Percentiles rank a stretch among this genome's conserved stretches.
phyloP scores from a whole-genome alignment of 306 rosid genomes.

The Dalbergia cultrata region DNA sequence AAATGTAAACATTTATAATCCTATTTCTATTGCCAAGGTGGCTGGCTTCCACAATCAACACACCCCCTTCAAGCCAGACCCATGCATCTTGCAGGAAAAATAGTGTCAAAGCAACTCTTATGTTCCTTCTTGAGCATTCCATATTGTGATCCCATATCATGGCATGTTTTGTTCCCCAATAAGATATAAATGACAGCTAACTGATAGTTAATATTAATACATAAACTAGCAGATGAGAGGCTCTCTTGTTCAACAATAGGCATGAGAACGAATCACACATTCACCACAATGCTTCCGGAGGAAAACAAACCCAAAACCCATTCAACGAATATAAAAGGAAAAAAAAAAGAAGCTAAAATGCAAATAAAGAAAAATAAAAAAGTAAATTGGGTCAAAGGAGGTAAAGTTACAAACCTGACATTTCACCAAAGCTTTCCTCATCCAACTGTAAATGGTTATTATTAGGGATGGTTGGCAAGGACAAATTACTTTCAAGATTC shows the following conservation, averaged over 20 bases:
- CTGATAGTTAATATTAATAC: slow-evolving; percentile 31
- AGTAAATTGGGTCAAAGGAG: slow-evolving; percentile 24
- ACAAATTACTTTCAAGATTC: slow-evolving; percentile 45
- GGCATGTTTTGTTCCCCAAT: slow-evolving; percentile 9
- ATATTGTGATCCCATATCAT: slow-evolving; percentile 16
- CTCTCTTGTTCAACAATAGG: slow-evolving; percentile 23
- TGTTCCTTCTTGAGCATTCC: slow-evolving; percentile 4
- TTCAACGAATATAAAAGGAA: slow-evolving; percentile 1
- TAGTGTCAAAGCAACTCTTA: slow-evolving; percentile 13
- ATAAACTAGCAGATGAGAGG: slow-evolving; percentile 32
- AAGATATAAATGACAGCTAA: neutral
- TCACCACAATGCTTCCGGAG: slow-evolving; percentile 35
- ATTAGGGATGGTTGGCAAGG: slow-evolving; percentile 44
- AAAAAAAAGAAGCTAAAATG: slow-evolving; percentile 14
- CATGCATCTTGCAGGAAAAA: slow-evolving; percentile 13
- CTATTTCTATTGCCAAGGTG: slow-evolving; percentile 32
- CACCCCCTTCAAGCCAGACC: slow-evolving; percentile 30
- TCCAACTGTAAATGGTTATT: slow-evolving; percentile 42
- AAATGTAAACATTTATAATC: slow-evolving; percentile 6
- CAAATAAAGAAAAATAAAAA: neutral
- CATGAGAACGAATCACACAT: slow-evolving; percentile 34
- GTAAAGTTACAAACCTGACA: slow-evolving; percentile 60
- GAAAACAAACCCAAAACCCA: slow-evolving; percentile 31
- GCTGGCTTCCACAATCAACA: slow-evolving; percentile 14
- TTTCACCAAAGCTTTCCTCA: slow-evolving; percentile 50